A percentile compares a stretch with the other conserved stretches of the same genome.
Evolutionary conservation across 495 filamentous ascomycete species (phyloP).

Genomic region (Entonaema liquescens): DNA sequence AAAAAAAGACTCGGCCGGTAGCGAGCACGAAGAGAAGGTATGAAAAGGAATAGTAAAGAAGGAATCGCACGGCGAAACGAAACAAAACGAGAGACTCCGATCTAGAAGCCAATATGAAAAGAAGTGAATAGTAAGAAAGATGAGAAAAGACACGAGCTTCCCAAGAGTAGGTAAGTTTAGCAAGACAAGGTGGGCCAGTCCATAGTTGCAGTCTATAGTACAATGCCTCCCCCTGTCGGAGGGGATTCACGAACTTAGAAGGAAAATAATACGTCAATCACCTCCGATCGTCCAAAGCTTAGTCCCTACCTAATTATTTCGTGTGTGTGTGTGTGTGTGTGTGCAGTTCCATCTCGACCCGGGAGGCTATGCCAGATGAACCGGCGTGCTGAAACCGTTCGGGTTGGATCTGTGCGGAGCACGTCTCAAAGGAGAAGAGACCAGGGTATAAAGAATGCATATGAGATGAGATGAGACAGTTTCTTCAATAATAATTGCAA

Average conservation of each 20-base stretch:
- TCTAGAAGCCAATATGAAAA: conserved; percentile 39
- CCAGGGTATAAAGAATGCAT: conserved; percentile 17
- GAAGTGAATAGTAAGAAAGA: conserved; percentile 32
- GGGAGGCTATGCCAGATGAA: conserved; percentile 40
- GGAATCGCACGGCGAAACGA: conserved; percentile 38
- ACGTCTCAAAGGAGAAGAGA: conserved; percentile 26
- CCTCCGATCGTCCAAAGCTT: conserved; percentile 11
- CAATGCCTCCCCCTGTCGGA: conserved; percentile 3
- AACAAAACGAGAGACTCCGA: conserved; percentile 37
- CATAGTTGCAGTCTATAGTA: not conserved
- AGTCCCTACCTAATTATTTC: conserved; percentile 15
- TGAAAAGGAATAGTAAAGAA: conserved; percentile 19
- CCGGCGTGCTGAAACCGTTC: conserved; percentile 47
- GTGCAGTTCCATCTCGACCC: conserved; percentile 10
- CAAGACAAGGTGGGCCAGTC: conserved; percentile 10
- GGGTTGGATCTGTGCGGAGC: conserved; percentile 45
- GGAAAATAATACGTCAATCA: conserved; percentile 19
- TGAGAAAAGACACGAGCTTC: conserved; percentile 30
- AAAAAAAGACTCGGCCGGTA: conserved; percentile 39
- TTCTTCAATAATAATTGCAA: not conserved
- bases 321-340: not conserved
- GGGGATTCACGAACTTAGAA: conserved; percentile 18
- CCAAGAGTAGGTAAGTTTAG: conserved; percentile 6
- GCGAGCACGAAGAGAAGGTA: conserved; percentile 19
- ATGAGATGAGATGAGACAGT: not conserved